phyloP scores from a whole-genome alignment of 768 basidiomycete genomes.

The Royoungia palumana region DNA sequence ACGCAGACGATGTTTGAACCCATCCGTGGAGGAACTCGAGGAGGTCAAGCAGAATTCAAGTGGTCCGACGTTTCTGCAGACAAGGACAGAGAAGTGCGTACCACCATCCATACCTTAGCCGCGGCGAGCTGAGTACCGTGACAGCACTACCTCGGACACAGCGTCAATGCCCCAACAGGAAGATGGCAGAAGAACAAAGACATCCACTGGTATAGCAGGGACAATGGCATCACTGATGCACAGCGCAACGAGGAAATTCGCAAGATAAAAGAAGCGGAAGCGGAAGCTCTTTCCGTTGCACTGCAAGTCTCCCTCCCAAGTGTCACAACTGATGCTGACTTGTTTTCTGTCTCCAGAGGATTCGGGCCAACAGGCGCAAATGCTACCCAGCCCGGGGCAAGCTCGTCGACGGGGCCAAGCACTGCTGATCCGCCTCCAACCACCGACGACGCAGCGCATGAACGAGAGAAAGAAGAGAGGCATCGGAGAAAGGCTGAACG shows the following conservation, averaged over 20 bases:
- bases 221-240: slow-evolving; percentile 38
- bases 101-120: background rate
- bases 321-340: slow-evolving; percentile 3
- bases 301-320: slow-evolving; percentile 47
- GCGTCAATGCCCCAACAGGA: slow-evolving; percentile 91
- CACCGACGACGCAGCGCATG: slow-evolving; percentile 32
- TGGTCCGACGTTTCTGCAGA: slow-evolving; percentile 89
- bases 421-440: slow-evolving; percentile 14
- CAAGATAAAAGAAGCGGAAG: slow-evolving; percentile 82
- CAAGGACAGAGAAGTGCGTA: slow-evolving; percentile 83
- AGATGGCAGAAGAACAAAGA: slow-evolving; percentile 99
- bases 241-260: slow-evolving; percentile 72
- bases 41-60: slow-evolving; percentile 90
- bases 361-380: slow-evolving; percentile 56
- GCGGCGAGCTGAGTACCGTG: slow-evolving; percentile 1
- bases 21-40: slow-evolving; percentile 83
- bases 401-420: slow-evolving; percentile 18
- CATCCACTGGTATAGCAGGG: slow-evolving; percentile 91
- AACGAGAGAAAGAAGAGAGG: slow-evolving; percentile 48
- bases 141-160: slow-evolving; percentile 93
- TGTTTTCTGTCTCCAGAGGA: slow-evolving; percentile 48
- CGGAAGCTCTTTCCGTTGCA: slow-evolving; percentile 79
- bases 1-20: slow-evolving; percentile 63
- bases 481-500: slow-evolving; percentile 48
- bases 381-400: slow-evolving; percentile 20